phyloP scores from a whole-genome alignment of 768 basidiomycete species.

The Podaxis carcinomalis region DNA sequence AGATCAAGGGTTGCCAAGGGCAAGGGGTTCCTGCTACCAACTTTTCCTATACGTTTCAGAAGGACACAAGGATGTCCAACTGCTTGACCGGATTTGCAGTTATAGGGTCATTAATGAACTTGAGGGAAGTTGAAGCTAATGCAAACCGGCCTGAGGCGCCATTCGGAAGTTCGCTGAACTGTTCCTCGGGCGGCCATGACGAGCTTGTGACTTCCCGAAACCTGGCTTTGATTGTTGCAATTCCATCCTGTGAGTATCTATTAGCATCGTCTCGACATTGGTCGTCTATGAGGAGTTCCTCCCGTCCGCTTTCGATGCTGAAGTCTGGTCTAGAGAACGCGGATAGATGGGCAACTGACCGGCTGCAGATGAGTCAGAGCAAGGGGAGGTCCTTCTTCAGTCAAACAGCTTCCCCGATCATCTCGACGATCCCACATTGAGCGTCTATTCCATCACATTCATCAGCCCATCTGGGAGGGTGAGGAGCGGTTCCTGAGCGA shows the following conservation, averaged over 20 bases:
- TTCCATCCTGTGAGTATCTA: background rate
- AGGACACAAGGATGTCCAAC: background rate
- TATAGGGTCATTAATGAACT: background rate
- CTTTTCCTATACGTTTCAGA: background rate
- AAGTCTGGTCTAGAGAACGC: background rate
- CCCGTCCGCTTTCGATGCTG: background rate
- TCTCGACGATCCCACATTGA: background rate
- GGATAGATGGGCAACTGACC: background rate
- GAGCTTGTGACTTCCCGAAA: background rate
- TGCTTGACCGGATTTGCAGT: background rate
- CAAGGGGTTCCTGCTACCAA: background rate
- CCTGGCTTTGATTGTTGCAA: background rate
- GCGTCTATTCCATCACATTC: background rate
- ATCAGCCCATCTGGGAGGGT: background rate
- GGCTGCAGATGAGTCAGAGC: background rate
- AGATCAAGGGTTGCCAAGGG: conserved; percentile 4
- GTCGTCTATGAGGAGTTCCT: background rate
- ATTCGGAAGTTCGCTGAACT: background rate
- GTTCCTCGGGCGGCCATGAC: background rate
- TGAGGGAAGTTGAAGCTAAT: background rate
- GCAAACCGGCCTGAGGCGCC: background rate
- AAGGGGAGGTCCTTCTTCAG: background rate
- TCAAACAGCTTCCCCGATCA: background rate
- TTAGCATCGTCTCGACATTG: background rate
- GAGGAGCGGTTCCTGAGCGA: background rate